phyloP scores from a whole-genome alignment of 306 rosid species.

The Ceratonia siliqua region DNA sequence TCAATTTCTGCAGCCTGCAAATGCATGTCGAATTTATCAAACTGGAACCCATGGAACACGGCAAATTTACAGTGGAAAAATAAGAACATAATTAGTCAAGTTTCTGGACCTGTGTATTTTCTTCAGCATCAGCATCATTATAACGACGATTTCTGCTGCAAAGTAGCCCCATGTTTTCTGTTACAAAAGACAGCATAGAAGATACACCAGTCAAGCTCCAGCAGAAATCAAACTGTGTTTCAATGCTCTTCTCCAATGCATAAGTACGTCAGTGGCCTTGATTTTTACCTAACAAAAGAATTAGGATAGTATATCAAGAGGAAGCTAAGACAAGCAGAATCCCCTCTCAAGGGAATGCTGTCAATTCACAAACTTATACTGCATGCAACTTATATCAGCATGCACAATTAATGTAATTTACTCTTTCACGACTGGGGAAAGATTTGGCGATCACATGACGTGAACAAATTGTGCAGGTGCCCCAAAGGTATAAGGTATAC shows the following conservation, averaged over 20 bases:
- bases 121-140: slow-evolving; percentile 73
- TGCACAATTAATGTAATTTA: background rate
- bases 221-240: slow-evolving; percentile 36
- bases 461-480: background rate
- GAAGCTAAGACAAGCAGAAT: background rate
- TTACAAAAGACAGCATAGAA: slow-evolving; percentile 77
- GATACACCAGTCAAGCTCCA: slow-evolving; percentile 55
- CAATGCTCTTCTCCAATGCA: slow-evolving; percentile 35
- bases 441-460: background rate
- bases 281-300: slow-evolving; percentile 48
- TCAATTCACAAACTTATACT: slow-evolving; percentile 1
- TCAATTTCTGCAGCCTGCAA: slow-evolving; percentile 89
- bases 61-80: background rate
- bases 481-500: background rate
- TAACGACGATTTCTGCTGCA: slow-evolving; percentile 79
- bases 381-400: background rate
- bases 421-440: background rate
- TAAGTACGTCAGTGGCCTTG: slow-evolving; percentile 30
- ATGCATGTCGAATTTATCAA: slow-evolving; percentile 31
- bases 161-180: slow-evolving; percentile 83
- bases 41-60: slow-evolving; percentile 17
- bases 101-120: slow-evolving; percentile 68
- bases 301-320: slow-evolving; percentile 42
- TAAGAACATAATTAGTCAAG: background rate
- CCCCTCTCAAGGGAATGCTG: slow-evolving; percentile 6